These are phyloP conservation scores for Phaeosphaeriaceae sp. DNA, from an alignment of 2,329 filamentous ascomycete species.

Conservation along the genomic window DNA sequence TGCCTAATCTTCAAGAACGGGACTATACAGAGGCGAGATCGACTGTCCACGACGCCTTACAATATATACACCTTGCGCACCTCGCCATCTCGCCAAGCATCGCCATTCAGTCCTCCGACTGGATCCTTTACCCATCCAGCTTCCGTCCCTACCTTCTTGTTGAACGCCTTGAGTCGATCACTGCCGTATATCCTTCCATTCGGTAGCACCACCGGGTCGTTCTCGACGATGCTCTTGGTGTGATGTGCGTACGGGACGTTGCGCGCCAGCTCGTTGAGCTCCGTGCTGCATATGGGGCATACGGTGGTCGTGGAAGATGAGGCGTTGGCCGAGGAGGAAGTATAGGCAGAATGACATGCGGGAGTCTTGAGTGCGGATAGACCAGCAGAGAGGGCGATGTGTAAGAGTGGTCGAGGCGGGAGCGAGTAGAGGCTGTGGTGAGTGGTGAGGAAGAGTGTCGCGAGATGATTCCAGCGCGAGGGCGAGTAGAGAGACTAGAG, in stretches of 20 bases:
- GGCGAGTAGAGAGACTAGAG: constrained; percentile 74
- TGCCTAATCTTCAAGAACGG: constrained; percentile 5
- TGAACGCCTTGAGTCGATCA: constrained; percentile 76
- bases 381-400: constrained; percentile 89
- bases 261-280: constrained; percentile 89
- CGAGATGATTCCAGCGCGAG: constrained; percentile 77
- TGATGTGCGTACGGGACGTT: constrained; percentile 95
- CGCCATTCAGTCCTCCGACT: constrained; percentile 66
- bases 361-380: constrained; percentile 96
- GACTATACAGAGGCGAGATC: background rate
- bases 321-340: constrained; percentile 62
- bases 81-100: constrained; percentile 57
- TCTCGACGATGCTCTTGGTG: constrained; percentile 90
- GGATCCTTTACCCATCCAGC: constrained; percentile 77
- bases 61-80: constrained; percentile 93
- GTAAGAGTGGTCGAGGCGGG: constrained; percentile 82
- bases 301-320: constrained; percentile 73
- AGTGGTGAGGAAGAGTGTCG: constrained; percentile 81
- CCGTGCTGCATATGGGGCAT: constrained; percentile 94
- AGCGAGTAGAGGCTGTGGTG: constrained; percentile 87
- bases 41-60: constrained; percentile 47
- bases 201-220: constrained; percentile 84
- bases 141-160: constrained; percentile 77
- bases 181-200: constrained; percentile 87
- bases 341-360: constrained; percentile 78